phyloP scores from a whole-genome alignment of 306 rosid genomes.

The Quercus robur region DNA sequence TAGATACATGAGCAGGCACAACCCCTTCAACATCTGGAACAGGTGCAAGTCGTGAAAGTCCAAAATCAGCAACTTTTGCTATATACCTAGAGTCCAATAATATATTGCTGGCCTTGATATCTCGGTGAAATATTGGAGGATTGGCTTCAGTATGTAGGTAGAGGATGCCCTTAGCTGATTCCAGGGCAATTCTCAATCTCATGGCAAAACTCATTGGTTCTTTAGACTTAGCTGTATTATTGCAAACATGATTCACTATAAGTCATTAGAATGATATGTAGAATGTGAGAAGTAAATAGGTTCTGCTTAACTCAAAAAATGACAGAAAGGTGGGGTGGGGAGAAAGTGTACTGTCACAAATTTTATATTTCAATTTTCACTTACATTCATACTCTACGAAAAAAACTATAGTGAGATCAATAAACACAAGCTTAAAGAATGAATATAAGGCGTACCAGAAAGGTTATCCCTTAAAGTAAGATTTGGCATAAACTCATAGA shows the following conservation, averaged over 20 bases:
- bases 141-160: constrained; percentile 93
- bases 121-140: constrained; percentile 98
- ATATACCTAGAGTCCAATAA: constrained; percentile 64
- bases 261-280: not conserved
- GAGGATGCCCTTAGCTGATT: constrained; percentile 81
- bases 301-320: not conserved
- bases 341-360: not conserved
- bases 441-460: constrained; percentile 51
- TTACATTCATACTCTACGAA: not conserved
- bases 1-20: constrained; percentile 81
- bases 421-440: constrained; percentile 5
- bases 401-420: not conserved
- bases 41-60: constrained; percentile 97
- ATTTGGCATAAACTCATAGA: constrained; percentile 85
- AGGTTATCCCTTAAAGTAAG: constrained; percentile 88
- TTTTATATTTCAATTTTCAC: not conserved
- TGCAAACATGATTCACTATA: constrained; percentile 9
- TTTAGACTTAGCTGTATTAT: constrained; percentile 46
- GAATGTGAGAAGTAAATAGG: not conserved
- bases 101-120: constrained; percentile 93
- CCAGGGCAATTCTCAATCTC: constrained; percentile 78
- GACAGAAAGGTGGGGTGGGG: not conserved
- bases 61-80: constrained; percentile 97
- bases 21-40: constrained; percentile 76
- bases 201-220: constrained; percentile 58